Base-by-base conservation (phyloP, 2,329 filamentous ascomycete genomes). In the Ceratocystis cacaofunesta region DNA sequence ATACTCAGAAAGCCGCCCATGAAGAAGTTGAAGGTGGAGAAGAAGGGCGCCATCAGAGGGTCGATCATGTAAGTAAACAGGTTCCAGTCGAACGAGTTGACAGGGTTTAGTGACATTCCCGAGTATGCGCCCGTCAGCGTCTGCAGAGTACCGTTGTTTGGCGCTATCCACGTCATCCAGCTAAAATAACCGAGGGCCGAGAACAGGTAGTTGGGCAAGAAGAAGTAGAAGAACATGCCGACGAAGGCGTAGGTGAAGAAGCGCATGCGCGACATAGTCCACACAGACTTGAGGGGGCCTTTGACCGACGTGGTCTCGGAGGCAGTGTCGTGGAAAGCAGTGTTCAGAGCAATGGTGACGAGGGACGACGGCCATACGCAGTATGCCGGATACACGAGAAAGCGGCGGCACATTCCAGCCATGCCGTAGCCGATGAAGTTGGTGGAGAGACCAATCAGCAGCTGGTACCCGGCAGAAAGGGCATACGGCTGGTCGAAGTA, bases 21-120 rank as follows among this genome's bases (percentile, higher is more conserved):
- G 68, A 85, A 76, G 25, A 80, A 82, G 72, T 88, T 88, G 65
- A 83, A 76, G 55, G 85, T 85, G 32, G 81, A 82, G 73, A 84
- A 81, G 70, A 80, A 80, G 2, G 80, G 80, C 6, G 79, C 75
- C 75, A 79, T 78, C 19, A 78, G 70, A 1, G 76, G 76, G 61
- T 77, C 74, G 0, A 73, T 69, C 10, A 63, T 66, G 30, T 70
- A 68, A 2, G 69, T 69, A 22, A 73, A 61, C n/a, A 76, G 66
- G 63, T 77, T 78, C 77, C 77, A 79, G 69, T 79, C 77, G 44
- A 77, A 74, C 0, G 76, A 78, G 0, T 76, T 74, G 2, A 74
- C 66, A 1, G 75, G 75, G 67, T 78, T 78, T 22, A 78, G 65
- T 12, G 58, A 76, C 1, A 79, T 69, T 0, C 77, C 77, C 15